Conservation (phyloP, 176 grass and related monocot genomes). For the Miscanthus lutarioriparius region DNA sequence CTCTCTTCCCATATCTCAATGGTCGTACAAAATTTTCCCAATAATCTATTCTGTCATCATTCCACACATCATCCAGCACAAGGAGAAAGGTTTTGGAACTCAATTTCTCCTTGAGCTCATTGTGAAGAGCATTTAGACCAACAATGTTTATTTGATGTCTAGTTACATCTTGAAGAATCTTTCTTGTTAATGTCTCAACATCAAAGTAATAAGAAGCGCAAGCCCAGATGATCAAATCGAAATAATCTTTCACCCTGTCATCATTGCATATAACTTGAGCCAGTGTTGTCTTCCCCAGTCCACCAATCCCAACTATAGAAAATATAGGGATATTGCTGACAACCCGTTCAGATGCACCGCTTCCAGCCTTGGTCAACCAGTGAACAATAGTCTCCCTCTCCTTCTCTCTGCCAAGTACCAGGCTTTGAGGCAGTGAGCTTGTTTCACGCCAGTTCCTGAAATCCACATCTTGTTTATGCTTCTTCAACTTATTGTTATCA, state of each 20-base stretch:
- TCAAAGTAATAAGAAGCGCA: conserved; percentile 48
- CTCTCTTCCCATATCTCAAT: conserved; percentile 40
- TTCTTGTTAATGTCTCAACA: conserved; percentile 39
- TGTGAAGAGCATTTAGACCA: conserved; percentile 35
- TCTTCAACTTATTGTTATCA: neutral
- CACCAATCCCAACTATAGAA: conserved; percentile 46
- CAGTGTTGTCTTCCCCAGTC: conserved; percentile 55
- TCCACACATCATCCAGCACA: conserved; percentile 62
- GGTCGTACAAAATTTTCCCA: conserved; percentile 39
- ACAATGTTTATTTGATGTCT: neutral
- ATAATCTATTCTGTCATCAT: conserved; percentile 8
- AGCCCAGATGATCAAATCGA: conserved; percentile 39
- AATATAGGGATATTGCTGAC: conserved; percentile 33
- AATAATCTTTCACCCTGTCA: conserved; percentile 25
- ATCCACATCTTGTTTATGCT: neutral
- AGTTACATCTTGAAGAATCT: conserved; percentile 42
- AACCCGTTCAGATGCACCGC: neutral
- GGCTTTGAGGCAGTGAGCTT: conserved; percentile 4
- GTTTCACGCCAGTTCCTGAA: neutral
- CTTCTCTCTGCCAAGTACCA: conserved; percentile 20
- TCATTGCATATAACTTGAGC: conserved; percentile 50
- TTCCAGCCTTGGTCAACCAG: conserved; percentile 22
- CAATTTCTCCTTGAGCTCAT: conserved; percentile 16
- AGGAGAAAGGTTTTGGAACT: conserved; percentile 45
- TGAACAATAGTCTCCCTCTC: conserved; percentile 13